A percentile compares a stretch with the other conserved stretches of the same genome.
Conservation (phyloP, 164 flowering plant species). For the Kalanchoe fedtschenkoi region DNA sequence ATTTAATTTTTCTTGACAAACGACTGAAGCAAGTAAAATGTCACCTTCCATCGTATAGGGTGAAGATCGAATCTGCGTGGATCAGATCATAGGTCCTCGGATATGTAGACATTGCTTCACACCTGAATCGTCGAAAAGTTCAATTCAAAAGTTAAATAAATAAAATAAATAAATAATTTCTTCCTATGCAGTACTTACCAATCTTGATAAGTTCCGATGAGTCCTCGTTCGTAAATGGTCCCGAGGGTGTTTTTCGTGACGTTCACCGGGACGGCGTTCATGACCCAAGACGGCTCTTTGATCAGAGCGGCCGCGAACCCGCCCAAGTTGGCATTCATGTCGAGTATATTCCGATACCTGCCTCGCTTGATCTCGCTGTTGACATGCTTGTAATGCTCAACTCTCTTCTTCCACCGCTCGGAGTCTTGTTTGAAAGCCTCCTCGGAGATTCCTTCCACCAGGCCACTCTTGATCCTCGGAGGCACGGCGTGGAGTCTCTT, state of each 20-base stretch:
- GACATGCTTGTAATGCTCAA: slow-evolving; percentile 49
- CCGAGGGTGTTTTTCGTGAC: slow-evolving; percentile 55
- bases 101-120: slow-evolving; percentile 86
- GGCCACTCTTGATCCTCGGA: slow-evolving; percentile 55
- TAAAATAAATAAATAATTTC: background rate
- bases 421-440: slow-evolving; percentile 38
- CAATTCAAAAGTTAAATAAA: background rate
- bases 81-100: slow-evolving; percentile 61
- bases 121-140: slow-evolving; percentile 31
- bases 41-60: slow-evolving; percentile 58
- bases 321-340: slow-evolving; percentile 86
- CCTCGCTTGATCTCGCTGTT: slow-evolving; percentile 47
- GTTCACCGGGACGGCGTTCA: slow-evolving; percentile 71
- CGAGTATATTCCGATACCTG: slow-evolving; percentile 73
- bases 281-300: slow-evolving; percentile 75
- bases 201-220: slow-evolving; percentile 79
- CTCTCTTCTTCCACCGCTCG: slow-evolving; percentile 59
- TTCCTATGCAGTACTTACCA: slow-evolving; percentile 32
- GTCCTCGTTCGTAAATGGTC: slow-evolving; percentile 66
- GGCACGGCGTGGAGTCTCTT: slow-evolving; percentile 59
- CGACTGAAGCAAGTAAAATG: background rate
- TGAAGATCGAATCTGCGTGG: slow-evolving; percentile 50
- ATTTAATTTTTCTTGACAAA: background rate
- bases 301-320: slow-evolving; percentile 87
- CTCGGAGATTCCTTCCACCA: slow-evolving; percentile 47